Evolutionary conservation across 441 rosid species (phyloP).

Genomic region (Brassica hybrid): DNA sequence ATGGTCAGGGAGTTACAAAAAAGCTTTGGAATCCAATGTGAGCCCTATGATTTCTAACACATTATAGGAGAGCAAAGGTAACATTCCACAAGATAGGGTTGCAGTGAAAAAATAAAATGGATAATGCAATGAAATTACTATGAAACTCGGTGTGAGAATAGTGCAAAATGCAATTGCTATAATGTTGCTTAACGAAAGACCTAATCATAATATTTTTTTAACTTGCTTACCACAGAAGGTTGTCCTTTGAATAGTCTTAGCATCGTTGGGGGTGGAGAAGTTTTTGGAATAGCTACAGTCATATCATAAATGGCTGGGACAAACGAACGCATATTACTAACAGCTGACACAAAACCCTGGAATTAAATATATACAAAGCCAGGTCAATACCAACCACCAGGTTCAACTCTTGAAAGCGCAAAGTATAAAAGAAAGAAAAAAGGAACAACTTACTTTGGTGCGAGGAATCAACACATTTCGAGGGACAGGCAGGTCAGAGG

Average conservation of each 20-base stretch:
- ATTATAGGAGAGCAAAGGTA: neutral
- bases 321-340: slow-evolving; percentile 92
- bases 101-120: slow-evolving; percentile 9
- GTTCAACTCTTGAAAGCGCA: neutral
- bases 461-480: slow-evolving; percentile 86
- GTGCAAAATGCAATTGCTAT: slow-evolving; percentile 17
- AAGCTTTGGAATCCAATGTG: slow-evolving; percentile 15
- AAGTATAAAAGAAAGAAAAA: neutral
- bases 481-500: slow-evolving; percentile 70
- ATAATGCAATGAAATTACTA: neutral
- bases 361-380: slow-evolving; percentile 22
- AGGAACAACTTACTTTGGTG: slow-evolving; percentile 56
- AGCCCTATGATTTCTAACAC: slow-evolving; percentile 13
- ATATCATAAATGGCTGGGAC: slow-evolving; percentile 95
- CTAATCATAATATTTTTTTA: slow-evolving; percentile 14
- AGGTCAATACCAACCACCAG: slow-evolving; percentile 20
- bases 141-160: slow-evolving; percentile 11
- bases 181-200: neutral
- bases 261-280: slow-evolving; percentile 88
- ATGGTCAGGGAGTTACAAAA: neutral
- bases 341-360: slow-evolving; percentile 98
- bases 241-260: slow-evolving; percentile 90
- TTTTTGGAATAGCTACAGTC: slow-evolving; percentile 89
- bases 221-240: slow-evolving; percentile 83
- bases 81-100: slow-evolving; percentile 1